phyloP scores from a whole-genome alignment of 495 filamentous ascomycete species.

The Aspergillus indologenus region DNA sequence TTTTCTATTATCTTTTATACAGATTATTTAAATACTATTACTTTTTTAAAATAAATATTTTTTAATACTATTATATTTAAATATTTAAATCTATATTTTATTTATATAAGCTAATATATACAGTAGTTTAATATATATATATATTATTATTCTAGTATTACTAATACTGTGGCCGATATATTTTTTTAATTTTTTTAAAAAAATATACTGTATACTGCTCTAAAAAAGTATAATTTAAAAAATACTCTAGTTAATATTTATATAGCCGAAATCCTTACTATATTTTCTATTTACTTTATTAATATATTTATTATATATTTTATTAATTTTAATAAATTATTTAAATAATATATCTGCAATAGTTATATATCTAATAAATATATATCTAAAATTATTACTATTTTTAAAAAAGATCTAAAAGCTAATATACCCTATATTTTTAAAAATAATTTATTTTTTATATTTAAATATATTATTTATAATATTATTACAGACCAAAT shows the following conservation, averaged over 20 bases:
- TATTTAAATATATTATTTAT: background rate
- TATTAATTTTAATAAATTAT: no score
- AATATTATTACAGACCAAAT: no score
- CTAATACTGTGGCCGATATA: background rate
- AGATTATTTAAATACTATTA: background rate
- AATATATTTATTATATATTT: background rate
- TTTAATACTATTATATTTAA: background rate
- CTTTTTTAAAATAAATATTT: background rate
- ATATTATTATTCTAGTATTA: background rate
- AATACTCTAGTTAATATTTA: background rate
- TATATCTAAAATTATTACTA: no score
- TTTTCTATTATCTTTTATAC: no score
- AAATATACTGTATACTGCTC: background rate
- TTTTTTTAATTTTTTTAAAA: constrained; percentile 1
- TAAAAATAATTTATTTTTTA: no score
- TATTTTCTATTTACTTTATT: background rate
- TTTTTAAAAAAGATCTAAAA: no score
- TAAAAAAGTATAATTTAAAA: no score
- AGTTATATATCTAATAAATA: no score
- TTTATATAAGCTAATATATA: background rate
- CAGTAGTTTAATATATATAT: background rate
- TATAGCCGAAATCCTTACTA: no score
- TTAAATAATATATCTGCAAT: no score
- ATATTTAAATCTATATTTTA: background rate
- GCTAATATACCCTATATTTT: no score